These are phyloP conservation scores for Picochlorum sp. DNA, from an alignment of 139 green algal species.

Conservation along the genomic window DNA sequence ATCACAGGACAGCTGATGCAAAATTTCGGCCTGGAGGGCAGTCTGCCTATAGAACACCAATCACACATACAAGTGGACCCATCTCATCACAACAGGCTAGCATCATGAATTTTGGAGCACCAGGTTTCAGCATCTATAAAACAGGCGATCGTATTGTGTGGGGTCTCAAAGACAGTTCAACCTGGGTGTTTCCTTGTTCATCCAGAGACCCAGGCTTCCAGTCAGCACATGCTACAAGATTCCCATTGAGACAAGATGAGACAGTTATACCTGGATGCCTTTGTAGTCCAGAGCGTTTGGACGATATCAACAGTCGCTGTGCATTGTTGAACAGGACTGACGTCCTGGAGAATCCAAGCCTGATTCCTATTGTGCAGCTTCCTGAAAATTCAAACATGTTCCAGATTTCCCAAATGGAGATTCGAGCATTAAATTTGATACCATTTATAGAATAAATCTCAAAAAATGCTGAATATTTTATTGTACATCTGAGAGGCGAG, in stretches of 20 bases:
- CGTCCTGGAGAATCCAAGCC: too few relatives aligned
- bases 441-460: neutral
- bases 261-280: too few relatives aligned
- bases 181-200: neutral
- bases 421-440: neutral
- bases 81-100: neutral
- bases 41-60: neutral
- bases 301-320: too few relatives aligned
- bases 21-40: neutral
- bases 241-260: too few relatives aligned
- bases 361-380: too few relatives aligned
- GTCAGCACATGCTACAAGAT: neutral
- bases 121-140: neutral
- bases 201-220: neutral
- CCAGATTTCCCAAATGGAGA: too few relatives aligned
- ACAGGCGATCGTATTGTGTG: neutral
- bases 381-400: too few relatives aligned
- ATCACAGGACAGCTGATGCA: constrained; percentile 2
- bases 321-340: too few relatives aligned
- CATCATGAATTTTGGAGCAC: neutral
- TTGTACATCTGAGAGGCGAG: neutral
- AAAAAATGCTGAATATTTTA: neutral
- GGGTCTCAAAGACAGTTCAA: neutral
- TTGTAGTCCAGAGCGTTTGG: too few relatives aligned
- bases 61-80: neutral